These are phyloP conservation scores for Dryas drummondii DNA, from an alignment of 306 rosid genomes.

Conservation along the genomic window DNA sequence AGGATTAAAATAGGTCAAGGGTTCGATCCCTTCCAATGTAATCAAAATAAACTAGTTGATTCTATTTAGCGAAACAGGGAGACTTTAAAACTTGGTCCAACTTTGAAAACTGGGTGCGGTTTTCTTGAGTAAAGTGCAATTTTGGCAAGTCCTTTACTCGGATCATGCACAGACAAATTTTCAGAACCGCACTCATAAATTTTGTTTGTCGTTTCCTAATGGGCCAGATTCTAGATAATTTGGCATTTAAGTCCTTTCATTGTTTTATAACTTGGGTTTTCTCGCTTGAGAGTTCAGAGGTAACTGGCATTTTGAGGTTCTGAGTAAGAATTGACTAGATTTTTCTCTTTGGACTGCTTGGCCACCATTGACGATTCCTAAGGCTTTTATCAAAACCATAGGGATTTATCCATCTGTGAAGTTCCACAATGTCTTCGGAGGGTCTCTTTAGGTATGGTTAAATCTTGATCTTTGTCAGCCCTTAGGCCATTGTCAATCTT, in stretches of 20 bases:
- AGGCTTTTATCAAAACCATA: not conserved
- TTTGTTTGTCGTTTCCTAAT: conserved; percentile 8
- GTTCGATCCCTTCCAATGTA: too few species aligned
- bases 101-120: conserved; percentile 6
- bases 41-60: too few species aligned
- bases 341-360: not conserved
- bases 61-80: too few species aligned
- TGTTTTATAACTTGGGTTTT: not conserved
- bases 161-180: not conserved
- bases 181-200: not conserved
- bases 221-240: not conserved
- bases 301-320: not conserved
- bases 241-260: not conserved
- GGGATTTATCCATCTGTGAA: conserved; percentile 1
- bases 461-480: conserved; percentile 1
- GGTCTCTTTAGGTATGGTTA: not conserved
- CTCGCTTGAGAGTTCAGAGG: conserved; percentile 7
- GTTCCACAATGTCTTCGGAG: not conserved
- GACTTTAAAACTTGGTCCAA: not conserved
- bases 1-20: too few species aligned
- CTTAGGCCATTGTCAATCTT: not conserved
- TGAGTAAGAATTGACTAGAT: not conserved
- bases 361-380: not conserved
- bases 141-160: not conserved
- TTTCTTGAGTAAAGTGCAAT: not conserved